Base-by-base conservation (phyloP, 257 asterid species). In the Marsdenia floribunda region DNA sequence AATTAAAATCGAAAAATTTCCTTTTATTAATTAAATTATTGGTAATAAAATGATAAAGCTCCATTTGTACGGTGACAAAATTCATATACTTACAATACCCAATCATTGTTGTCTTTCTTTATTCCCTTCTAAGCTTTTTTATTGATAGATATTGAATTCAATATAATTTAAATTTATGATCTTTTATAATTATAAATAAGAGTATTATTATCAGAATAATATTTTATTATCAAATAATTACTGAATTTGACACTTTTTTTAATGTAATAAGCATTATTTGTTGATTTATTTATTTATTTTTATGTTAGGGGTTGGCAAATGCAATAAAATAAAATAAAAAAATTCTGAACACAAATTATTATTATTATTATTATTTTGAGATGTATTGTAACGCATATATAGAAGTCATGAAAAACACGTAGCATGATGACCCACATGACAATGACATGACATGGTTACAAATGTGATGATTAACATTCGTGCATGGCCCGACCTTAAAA, bases 21-120 rank as follows among this genome's bases (percentile, higher is more conserved):
- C n/a, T n/a, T 29, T 29, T 29, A 29, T 29, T 29, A 29, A 29
- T 29, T 29, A 1, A 29, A 26, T 63, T 26, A 33, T 16, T 33
- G 9, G 13, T 19, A 3, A 59, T 2, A 14, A 33, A 65, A 40
- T 37, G 22, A 38, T 49, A 64, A 64, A 5, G 15, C 9, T 24
- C 0, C 19, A 21, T 19, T 71, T 78, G 7, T 40, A 40, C 33
- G 33, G 33, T 29, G 33, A 29, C 33, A 29, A 29, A 29, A 29
- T 29, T 29, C 33, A 29, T 29, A 29, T 29, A 29, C 33, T 29
- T 29, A 80, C 69, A 74, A 63, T 70, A 75, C 70, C 83, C 84
- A 83, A 86, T 85, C 89, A 86, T 88, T 83, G 82, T 79, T 70
- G 72, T 29, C 73, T 78, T 70, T n/a, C 26, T 77, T 44, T 44